Conservation (phyloP, 2,329 filamentous ascomycete genomes). For the Scedosporium minutisporum region DNA sequence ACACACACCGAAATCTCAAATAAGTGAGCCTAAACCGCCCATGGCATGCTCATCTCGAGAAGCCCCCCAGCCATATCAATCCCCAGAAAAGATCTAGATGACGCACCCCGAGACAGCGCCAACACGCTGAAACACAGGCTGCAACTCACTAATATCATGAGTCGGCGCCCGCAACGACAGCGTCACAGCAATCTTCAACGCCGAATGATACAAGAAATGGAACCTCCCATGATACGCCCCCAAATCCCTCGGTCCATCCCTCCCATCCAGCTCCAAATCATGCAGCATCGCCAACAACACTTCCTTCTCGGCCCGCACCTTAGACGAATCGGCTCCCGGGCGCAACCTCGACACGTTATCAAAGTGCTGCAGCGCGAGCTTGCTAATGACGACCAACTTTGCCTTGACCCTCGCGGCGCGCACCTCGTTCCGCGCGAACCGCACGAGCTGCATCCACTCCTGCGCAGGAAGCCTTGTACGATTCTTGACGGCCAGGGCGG, state of each 20-base stretch:
- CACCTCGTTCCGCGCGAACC: neutral
- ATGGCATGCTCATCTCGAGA: neutral
- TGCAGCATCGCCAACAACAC: conserved; percentile 1
- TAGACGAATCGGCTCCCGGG: neutral
- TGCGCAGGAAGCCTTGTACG: neutral
- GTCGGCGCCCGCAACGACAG: neutral
- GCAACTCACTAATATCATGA: neutral
- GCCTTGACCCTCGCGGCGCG: conserved; percentile 2
- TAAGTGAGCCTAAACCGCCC: no score
- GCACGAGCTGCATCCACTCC: neutral
- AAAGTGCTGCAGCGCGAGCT: conserved; percentile 2
- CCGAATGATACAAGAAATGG: neutral
- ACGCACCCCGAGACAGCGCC: neutral
- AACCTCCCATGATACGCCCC: conserved; percentile 5
- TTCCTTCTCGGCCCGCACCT: neutral
- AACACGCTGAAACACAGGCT: neutral
- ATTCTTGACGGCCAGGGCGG: neutral
- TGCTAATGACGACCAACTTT: neutral
- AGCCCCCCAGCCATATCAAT: no score
- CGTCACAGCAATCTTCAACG: neutral
- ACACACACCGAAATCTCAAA: no score
- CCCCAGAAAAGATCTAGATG: neutral
- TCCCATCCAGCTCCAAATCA: neutral
- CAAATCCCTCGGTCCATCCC: neutral
- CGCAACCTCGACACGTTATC: conserved; percentile 1